phyloP scores from a whole-genome alignment of 345 rosid species.

The Cardamine chenopodiifolia region DNA sequence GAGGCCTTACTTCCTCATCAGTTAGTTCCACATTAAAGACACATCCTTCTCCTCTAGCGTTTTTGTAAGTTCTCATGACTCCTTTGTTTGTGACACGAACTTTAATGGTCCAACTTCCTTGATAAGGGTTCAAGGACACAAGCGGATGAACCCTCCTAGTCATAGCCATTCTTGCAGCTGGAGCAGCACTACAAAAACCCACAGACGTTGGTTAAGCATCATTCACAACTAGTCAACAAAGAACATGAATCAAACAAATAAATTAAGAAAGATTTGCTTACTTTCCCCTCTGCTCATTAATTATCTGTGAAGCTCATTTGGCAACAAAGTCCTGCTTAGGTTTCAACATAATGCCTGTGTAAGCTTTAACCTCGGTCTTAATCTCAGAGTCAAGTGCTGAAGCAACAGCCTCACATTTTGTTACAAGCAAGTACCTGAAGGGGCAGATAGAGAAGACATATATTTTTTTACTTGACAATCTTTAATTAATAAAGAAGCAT shows the following conservation, averaged over 20 bases:
- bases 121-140: conserved; percentile 93
- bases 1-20: conserved; percentile 81
- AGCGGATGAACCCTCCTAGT: conserved; percentile 93
- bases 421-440: conserved; percentile 69
- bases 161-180: conserved; percentile 82
- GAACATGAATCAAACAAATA: conserved; percentile 54
- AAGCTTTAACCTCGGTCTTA: conserved; percentile 33
- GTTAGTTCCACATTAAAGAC: conserved; percentile 95
- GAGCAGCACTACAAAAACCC: conserved; percentile 66
- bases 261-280: conserved; percentile 57
- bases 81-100: conserved; percentile 92
- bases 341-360: conserved; percentile 47
- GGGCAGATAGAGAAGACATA: neutral
- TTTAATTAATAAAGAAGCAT: neutral
- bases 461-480: neutral
- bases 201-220: conserved; percentile 14
- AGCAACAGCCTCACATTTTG: conserved; percentile 76
- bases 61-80: conserved; percentile 78
- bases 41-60: conserved; percentile 94
- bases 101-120: conserved; percentile 95
- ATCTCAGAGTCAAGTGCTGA: conserved; percentile 63
- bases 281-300: conserved; percentile 77
- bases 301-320: conserved; percentile 86
- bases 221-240: conserved; percentile 55
- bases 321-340: conserved; percentile 69